Percentiles rank a stretch among this genome's conserved stretches.
Conservation (phyloP, 1,284 basidiomycete genomes). For the Apiotrichum porosum region DNA sequence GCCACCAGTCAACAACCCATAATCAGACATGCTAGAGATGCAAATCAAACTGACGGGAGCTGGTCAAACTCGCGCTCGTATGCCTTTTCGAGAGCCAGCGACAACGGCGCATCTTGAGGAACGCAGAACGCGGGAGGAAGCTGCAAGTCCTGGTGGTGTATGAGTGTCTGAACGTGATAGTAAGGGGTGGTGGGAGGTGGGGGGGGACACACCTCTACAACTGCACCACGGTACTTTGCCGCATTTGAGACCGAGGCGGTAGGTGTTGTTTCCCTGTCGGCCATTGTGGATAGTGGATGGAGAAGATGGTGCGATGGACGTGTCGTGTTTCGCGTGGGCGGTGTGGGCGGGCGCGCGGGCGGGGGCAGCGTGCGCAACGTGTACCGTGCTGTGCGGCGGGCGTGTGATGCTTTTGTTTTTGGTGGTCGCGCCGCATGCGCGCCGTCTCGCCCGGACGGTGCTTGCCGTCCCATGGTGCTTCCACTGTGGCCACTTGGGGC, state of each 20-base stretch:
- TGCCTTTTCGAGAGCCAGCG: conserved; percentile 71
- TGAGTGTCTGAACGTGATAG: no score
- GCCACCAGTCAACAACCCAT: background rate
- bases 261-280: conserved; percentile 40
- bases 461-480: no score
- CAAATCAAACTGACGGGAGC: conserved; percentile 76
- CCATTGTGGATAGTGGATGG: conserved; percentile 5
- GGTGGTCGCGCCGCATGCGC: no score
- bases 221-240: conserved; percentile 71
- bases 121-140: conserved; percentile 82
- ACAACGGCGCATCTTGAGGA: conserved; percentile 63
- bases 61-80: conserved; percentile 88
- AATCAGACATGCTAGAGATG: background rate
- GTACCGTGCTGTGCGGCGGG: no score
- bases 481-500: no score
- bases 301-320: no score
- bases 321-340: no score
- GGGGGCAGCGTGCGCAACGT: no score
- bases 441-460: no score
- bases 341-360: no score
- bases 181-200: no score
- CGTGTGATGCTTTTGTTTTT: no score
- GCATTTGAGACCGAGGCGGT: conserved; percentile 25
- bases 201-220: conserved; percentile 54
- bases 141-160: conserved; percentile 75